Evolutionary conservation across 805 yeast species (phyloP).

Genomic region (Kazachstania kunashirensis): DNA sequence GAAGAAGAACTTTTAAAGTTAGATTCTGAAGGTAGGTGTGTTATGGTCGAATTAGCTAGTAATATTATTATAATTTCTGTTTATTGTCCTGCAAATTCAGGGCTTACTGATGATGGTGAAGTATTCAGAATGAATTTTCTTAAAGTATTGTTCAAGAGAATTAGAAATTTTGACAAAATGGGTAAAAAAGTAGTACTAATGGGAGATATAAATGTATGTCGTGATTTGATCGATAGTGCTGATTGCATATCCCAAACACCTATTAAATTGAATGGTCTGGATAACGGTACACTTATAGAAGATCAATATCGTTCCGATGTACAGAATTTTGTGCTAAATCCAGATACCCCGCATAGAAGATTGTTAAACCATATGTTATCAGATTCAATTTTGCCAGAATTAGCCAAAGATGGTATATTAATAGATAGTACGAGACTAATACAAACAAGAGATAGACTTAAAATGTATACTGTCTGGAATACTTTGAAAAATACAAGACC

Average conservation of each 20-base stretch:
- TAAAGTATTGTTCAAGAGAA: constrained; percentile 49
- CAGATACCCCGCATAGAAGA: constrained; percentile 33
- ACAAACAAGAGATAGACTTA: constrained; percentile 45
- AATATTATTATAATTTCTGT: constrained; percentile 53
- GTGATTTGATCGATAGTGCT: constrained; percentile 77
- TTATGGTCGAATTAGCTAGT: constrained; percentile 61
- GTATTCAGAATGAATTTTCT: constrained; percentile 49
- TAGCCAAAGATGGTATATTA: constrained; percentile 35
- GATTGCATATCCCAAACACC: constrained; percentile 37
- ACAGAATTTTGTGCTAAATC: constrained; percentile 29
- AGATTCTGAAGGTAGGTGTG: constrained; percentile 80
- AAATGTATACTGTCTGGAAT: constrained; percentile 90
- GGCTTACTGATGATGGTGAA: constrained; percentile 58
- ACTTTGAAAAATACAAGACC: constrained; percentile 67
- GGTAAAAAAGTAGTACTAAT: constrained; percentile 67
- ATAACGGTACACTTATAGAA: constrained; percentile 31
- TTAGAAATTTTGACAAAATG: constrained; percentile 39
- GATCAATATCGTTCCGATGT: constrained; percentile 23
- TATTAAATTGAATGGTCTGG: constrained; percentile 29
- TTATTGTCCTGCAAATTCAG: constrained; percentile 90
- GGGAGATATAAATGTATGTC: constrained; percentile 83
- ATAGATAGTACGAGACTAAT: constrained; percentile 49
- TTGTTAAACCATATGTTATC: constrained; percentile 39
- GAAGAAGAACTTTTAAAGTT: constrained; percentile 35
- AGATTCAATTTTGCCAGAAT: constrained; percentile 28